These are phyloP conservation scores for Heterobasidion annosum DNA, from an alignment of 1,284 basidiomycete genomes.

Conservation along the genomic window DNA sequence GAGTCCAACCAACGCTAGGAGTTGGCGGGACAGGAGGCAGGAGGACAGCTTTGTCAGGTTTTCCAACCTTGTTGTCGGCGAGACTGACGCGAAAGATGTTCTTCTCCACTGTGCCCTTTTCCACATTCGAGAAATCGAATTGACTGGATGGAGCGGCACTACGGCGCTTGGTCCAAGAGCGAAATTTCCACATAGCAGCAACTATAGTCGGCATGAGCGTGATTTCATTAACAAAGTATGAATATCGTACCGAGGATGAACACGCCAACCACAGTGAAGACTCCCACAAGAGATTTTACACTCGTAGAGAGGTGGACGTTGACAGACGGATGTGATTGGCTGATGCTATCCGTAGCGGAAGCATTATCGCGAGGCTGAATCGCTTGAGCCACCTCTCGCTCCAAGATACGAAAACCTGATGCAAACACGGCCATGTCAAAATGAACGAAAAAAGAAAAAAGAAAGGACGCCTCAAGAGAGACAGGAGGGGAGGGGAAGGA, in stretches of 20 bases:
- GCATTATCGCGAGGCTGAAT: conserved; percentile 5
- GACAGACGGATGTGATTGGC: conserved; percentile 7
- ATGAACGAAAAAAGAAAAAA: conserved; percentile 5
- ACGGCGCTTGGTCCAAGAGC: neutral
- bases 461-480: conserved; percentile 6
- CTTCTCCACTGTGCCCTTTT: conserved; percentile 4
- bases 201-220: neutral
- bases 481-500: conserved; percentile 5
- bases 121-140: neutral
- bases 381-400: conserved; percentile 9
- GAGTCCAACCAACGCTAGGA: conserved; percentile 4
- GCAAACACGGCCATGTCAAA: conserved; percentile 8
- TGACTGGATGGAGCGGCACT: neutral
- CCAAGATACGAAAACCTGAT: conserved; percentile 10
- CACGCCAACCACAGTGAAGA: conserved; percentile 21
- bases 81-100: neutral
- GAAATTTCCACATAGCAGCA: conserved; percentile 6
- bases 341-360: conserved; percentile 5
- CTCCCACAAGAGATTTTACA: conserved; percentile 19
- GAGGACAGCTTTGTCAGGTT: neutral
- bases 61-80: neutral
- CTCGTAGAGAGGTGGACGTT: conserved; percentile 16
- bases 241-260: conserved; percentile 20
- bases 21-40: neutral
- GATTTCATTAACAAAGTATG: neutral